Percentiles rank a stretch among this genome's conserved stretches.
Evolutionary conservation across 1,284 basidiomycete genomes (phyloP).

Genomic region (Puccinia hordei): DNA sequence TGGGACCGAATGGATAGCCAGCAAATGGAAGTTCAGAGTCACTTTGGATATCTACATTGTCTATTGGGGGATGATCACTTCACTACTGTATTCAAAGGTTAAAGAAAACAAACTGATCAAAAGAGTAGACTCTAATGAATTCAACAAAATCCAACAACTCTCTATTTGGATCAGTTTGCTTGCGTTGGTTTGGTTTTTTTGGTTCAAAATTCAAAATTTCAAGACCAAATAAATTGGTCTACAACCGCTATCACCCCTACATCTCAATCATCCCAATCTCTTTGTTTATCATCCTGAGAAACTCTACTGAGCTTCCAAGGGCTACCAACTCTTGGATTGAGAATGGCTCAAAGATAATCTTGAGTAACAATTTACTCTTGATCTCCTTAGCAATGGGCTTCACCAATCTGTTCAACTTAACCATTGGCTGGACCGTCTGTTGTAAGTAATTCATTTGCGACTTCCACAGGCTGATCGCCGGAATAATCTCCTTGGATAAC

Average conservation of each 20-base stretch:
- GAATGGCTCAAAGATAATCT: conserved; percentile 12
- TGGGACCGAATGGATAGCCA: conserved; percentile 76
- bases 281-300: conserved; percentile 73
- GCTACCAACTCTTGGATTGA: conserved; percentile 67
- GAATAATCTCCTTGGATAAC: conserved; percentile 1
- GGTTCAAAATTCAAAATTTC: conserved; percentile 76
- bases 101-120: conserved; percentile 74
- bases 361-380: not conserved
- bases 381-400: conserved; percentile 12
- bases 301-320: conserved; percentile 71
- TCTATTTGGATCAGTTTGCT: conserved; percentile 65
- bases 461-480: conserved; percentile 14
- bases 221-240: conserved; percentile 75
- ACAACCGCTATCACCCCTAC: conserved; percentile 80
- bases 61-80: conserved; percentile 78
- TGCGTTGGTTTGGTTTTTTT: conserved; percentile 74
- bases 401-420: not conserved
- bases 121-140: conserved; percentile 62
- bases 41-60: conserved; percentile 84
- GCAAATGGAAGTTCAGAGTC: conserved; percentile 82
- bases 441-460: not conserved
- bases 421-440: not conserved
- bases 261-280: conserved; percentile 78
- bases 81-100: conserved; percentile 73
- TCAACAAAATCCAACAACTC: conserved; percentile 61